Conservation (phyloP, 2,329 filamentous ascomycete species). For the Aspergillus sp. region DNA sequence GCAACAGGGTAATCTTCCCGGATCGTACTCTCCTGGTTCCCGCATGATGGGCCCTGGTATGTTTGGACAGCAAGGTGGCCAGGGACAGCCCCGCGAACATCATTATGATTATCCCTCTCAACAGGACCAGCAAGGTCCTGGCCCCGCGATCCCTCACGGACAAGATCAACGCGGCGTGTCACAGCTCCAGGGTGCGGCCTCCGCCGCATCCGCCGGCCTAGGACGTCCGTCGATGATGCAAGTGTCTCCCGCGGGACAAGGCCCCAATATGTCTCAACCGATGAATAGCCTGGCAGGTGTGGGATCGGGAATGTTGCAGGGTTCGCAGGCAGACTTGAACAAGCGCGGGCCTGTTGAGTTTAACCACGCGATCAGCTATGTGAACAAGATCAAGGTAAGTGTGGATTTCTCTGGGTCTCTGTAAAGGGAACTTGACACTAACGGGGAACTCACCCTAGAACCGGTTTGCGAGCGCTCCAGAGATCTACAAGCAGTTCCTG, state of each 20-base stretch:
- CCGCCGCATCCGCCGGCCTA: constrained; percentile 54
- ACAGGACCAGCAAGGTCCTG: constrained; percentile 48
- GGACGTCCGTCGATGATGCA: constrained; percentile 52
- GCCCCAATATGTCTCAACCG: constrained; percentile 48
- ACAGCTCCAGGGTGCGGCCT: constrained; percentile 64
- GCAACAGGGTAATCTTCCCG: constrained; percentile 30
- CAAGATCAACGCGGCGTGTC: constrained; percentile 66
- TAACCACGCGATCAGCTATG: constrained; percentile 98
- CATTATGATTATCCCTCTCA: constrained; percentile 44
- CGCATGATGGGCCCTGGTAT: constrained; percentile 36
- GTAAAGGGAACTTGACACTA: not conserved
- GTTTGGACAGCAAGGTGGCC: constrained; percentile 36
- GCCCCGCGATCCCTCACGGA: constrained; percentile 52
- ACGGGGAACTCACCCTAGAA: constrained; percentile 58
- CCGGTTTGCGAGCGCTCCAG: constrained; percentile 91
- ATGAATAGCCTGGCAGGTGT: constrained; percentile 63
- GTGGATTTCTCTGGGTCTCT: not conserved
- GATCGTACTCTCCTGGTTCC: constrained; percentile 42
- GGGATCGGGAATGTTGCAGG: constrained; percentile 58
- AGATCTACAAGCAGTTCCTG: constrained; percentile 98
- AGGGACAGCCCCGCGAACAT: constrained; percentile 41
- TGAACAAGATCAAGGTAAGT: constrained; percentile 97
- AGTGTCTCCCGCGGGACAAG: constrained; percentile 42
- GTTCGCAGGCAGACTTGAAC: constrained; percentile 59
- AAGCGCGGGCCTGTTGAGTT: constrained; percentile 96